Base-by-base conservation (phyloP, 176 grass and related monocot species). In the Musa beccarii region DNA sequence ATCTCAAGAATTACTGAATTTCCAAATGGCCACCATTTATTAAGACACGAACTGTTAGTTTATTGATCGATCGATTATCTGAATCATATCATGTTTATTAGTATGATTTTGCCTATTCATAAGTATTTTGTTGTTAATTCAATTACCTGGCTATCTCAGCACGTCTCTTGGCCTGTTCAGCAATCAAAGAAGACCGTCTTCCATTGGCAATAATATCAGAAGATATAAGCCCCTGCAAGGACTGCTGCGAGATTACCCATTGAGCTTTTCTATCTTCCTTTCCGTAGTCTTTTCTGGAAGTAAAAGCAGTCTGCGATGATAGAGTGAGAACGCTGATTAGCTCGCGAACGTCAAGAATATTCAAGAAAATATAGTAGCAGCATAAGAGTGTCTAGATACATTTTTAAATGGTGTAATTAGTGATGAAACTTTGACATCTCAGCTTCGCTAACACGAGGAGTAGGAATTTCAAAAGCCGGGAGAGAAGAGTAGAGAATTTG, bases 61-160 rank as follows among this genome's bases (percentile, higher is more conserved):
- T 34, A 34, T 34, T 34, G 29, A 34, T 34, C 29, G 3, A 51
- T 73, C 50, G n/a, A 5, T 17, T 65, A 25, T 12, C 56, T 61
- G 67, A 59, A 24, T 59, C 17, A 72, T 59, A 11, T 15, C 13
- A 17, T 43, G 34, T 43, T 59, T 74, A 71, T n/a, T 24, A 71
- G 23, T 63, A n/a, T 63, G 59, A 5, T 51, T 7, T 51, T 56
- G 23, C 71, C 51, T 2, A 54, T 54, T 14, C 71, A 52, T 71
- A 43, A 43, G 3, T 43, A 43, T 43, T 43, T 43, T 43, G 34
- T 43, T 43, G 34, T 43, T 43, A 43, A 43, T 43, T 43, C 34
- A 43, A 43, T 75, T 81, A 96, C 92, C 92, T 96, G 74, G 79
- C 74, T 74, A 92, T 96, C 67, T 96, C 81, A 6, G 89, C 93